A percentile compares a stretch with the other conserved stretches of the same genome.
phyloP scores from a whole-genome alignment of 2,329 filamentous ascomycete genomes.

The Pseudocercospora macadamiae region DNA sequence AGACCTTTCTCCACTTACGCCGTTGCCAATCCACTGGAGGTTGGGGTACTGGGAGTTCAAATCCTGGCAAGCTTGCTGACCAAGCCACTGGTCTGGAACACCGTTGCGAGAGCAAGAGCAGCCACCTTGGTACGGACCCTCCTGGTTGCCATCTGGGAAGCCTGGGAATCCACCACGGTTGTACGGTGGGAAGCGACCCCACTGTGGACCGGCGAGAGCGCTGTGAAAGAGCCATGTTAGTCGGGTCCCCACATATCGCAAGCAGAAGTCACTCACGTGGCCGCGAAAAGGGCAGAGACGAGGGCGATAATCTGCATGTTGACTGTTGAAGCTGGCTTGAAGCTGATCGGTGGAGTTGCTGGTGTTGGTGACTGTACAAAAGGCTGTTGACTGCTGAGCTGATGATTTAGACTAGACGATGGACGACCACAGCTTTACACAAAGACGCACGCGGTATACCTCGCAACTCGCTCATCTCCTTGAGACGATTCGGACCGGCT shows the following conservation, averaged over 20 bases:
- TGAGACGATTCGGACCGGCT: not conserved
- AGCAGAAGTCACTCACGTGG: not conserved
- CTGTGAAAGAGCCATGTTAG: not conserved
- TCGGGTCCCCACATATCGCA: not conserved
- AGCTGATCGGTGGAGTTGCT: not conserved
- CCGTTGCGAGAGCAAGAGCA: conserved; percentile 2
- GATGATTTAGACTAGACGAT: not conserved
- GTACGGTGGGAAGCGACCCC: not conserved
- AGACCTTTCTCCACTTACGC: not conserved
- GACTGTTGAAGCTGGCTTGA: not conserved
- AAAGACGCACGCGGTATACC: not conserved
- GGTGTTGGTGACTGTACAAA: not conserved
- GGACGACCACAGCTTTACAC: not conserved
- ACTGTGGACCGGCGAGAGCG: conserved; percentile 3
- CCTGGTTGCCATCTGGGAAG: conserved; percentile 3
- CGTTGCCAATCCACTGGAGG: not conserved
- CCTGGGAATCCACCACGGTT: not conserved
- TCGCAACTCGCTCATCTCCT: not conserved
- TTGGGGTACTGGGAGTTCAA: conserved; percentile 2
- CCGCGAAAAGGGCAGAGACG: not conserved
- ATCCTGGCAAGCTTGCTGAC: not conserved
- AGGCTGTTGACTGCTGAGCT: not conserved
- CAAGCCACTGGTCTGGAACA: not conserved
- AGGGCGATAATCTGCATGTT: not conserved
- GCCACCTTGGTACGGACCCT: not conserved